A percentile compares a stretch with the other conserved stretches of the same genome.
Conservation (phyloP, 2,329 filamentous ascomycete genomes). For the Endothia cerciana region DNA sequence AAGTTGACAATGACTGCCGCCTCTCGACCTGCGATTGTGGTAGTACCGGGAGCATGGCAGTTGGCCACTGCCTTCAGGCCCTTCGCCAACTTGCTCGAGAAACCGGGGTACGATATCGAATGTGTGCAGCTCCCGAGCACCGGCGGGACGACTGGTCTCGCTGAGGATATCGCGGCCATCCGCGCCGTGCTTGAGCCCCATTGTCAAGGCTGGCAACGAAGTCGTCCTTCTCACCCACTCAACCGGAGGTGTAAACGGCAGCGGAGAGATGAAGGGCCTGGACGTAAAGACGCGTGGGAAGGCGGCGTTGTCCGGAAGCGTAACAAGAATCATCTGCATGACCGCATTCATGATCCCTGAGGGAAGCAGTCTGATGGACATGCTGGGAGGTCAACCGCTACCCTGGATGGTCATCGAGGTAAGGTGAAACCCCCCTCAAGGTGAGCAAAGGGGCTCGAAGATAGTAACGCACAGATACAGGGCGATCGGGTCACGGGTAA, state of each 20-base stretch:
- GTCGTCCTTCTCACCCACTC: slow-evolving; percentile 49
- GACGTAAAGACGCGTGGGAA: slow-evolving; percentile 39
- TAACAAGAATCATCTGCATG: slow-evolving; percentile 43
- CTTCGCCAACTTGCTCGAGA: slow-evolving; percentile 11
- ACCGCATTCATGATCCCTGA: slow-evolving; percentile 40
- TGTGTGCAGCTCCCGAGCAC: slow-evolving; percentile 18
- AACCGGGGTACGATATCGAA: slow-evolving; percentile 4
- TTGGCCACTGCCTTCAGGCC: slow-evolving; percentile 8
- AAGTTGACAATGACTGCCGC: neutral
- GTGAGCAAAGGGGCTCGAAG: neutral
- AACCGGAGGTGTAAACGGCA: slow-evolving; percentile 47
- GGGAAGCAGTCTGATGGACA: slow-evolving; percentile 26
- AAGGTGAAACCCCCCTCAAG: neutral
- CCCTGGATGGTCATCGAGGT: slow-evolving; percentile 30
- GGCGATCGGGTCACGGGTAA: slow-evolving; percentile 28
- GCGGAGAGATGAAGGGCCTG: slow-evolving; percentile 42
- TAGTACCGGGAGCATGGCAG: slow-evolving; percentile 24
- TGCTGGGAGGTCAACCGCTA: slow-evolving; percentile 27
- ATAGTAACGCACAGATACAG: slow-evolving; percentile 11
- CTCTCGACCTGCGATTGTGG: slow-evolving; percentile 19
- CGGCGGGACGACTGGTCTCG: slow-evolving; percentile 18
- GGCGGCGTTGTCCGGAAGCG: slow-evolving; percentile 42
- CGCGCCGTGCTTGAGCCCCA: slow-evolving; percentile 21
- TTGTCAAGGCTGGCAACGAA: slow-evolving; percentile 43
- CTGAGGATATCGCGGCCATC: slow-evolving; percentile 22